phyloP scores from a whole-genome alignment of 352 stramenopile genomes.

The Globisporangium splendens region DNA sequence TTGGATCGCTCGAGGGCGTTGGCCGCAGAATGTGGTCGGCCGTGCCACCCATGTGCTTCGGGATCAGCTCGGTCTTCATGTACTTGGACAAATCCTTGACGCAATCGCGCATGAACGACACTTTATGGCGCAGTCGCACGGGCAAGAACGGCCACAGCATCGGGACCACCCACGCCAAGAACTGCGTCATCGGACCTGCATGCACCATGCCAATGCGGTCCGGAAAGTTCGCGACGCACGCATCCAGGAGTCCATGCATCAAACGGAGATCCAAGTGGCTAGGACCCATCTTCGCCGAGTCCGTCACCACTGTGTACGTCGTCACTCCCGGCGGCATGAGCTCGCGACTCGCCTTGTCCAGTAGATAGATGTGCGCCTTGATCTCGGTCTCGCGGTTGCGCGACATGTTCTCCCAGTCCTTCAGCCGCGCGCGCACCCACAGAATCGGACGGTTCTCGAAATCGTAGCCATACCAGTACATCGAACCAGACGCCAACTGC shows the following conservation, averaged over 20 bases:
- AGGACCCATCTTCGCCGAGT: conserved; percentile 43
- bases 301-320: conserved; percentile 61
- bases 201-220: conserved; percentile 63
- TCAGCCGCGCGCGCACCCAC: conserved; percentile 59
- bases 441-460: conserved; percentile 62
- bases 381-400: conserved; percentile 47
- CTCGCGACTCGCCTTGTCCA: conserved; percentile 46
- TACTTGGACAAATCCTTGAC: conserved; percentile 50
- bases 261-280: conserved; percentile 53
- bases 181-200: conserved; percentile 48
- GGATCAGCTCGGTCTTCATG: conserved; percentile 54
- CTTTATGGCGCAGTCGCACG: conserved; percentile 41
- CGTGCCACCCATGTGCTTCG: conserved; percentile 43
- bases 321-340: conserved; percentile 56
- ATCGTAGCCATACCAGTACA: conserved; percentile 78
- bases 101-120: conserved; percentile 61
- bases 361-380: conserved; percentile 51
- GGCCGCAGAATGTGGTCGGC: conserved; percentile 35
- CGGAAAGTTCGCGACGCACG: conserved; percentile 62
- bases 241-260: conserved; percentile 59
- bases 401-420: conserved; percentile 56
- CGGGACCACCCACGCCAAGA: conserved; percentile 45
- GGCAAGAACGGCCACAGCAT: conserved; percentile 64
- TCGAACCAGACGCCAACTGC: conserved; percentile 44
- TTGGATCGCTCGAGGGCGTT: conserved; percentile 14